A percentile compares a stretch with the other conserved stretches of the same genome.
Conservation (phyloP, 495 filamentous ascomycete genomes). For the Penicillium robsamsonii region DNA sequence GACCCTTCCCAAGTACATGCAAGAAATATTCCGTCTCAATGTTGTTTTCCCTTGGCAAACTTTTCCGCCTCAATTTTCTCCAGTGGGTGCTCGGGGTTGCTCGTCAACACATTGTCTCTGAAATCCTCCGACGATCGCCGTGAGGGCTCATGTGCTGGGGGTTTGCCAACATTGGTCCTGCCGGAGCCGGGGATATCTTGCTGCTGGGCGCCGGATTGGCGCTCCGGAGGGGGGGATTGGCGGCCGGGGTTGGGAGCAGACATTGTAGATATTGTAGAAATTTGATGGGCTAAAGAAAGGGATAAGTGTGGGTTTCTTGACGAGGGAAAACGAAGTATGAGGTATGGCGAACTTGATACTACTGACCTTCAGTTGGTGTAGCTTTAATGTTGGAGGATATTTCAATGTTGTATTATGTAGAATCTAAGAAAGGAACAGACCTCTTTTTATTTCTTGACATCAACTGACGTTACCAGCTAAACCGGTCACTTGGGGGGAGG, state of each 20-base stretch:
- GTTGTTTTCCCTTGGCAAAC: slow-evolving; percentile 46
- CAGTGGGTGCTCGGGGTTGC: slow-evolving; percentile 69
- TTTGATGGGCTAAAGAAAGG: not conserved
- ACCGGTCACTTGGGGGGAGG: slow-evolving; percentile 11
- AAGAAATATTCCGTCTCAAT: slow-evolving; percentile 6
- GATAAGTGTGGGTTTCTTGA: slow-evolving; percentile 3
- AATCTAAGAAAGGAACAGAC: slow-evolving; percentile 2
- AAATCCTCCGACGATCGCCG: slow-evolving; percentile 38
- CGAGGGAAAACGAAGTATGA: not conserved
- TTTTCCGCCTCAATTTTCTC: slow-evolving; percentile 69
- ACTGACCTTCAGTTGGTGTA: not conserved
- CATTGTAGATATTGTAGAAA: slow-evolving; percentile 24
- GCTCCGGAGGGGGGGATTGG: slow-evolving; percentile 78
- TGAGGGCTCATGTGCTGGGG: slow-evolving; percentile 35
- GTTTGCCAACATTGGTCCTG: slow-evolving; percentile 47
- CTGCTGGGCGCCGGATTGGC: slow-evolving; percentile 63
- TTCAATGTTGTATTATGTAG: too few relatives aligned
- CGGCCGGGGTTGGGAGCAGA: slow-evolving; percentile 56
- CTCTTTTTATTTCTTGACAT: slow-evolving; percentile 5
- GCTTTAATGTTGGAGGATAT: not conserved
- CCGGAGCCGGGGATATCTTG: slow-evolving; percentile 55
- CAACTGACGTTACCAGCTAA: slow-evolving; percentile 23
- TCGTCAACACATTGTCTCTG: slow-evolving; percentile 34
- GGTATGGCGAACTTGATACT: not conserved
- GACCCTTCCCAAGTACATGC: not conserved